Base-by-base conservation (phyloP, 2,329 filamentous ascomycete genomes). In the Paraconiothyrium sp. region DNA sequence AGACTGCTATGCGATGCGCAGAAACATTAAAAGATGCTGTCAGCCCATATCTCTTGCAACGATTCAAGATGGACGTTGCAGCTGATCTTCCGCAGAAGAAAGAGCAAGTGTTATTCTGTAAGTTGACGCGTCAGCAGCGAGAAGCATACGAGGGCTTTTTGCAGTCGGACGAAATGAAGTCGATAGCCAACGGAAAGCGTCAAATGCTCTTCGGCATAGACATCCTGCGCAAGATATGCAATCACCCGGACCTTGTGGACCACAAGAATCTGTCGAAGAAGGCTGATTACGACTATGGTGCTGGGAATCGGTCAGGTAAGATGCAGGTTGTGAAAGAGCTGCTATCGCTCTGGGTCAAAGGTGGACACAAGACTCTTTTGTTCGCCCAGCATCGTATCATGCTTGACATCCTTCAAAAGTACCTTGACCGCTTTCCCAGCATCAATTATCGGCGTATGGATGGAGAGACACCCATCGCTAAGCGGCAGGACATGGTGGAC, bases 371-470 rank as follows among this genome's bases (percentile, higher is more conserved):
- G 79, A 95, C 93, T 0, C 80, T 99, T 13, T 84, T 99, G 0
- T 99, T 99, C 72, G 92, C 92, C 8, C 95, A 99, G 76, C 92
- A 95, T 68, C 90, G 92, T 14, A 93, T 96, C 74, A 98, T 98
- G 93, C 86, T 99, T 13, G 91, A 98, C 70, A 97, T 99, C 43
- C 85, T 99, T 6, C 92, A 99, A 73, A 88, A 88, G 20, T 96
- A 95, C 68, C 84, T 98, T 13, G 83, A 82, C 54, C 83, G 85
- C 11, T 82, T 94, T 46, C 85, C 87, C 37, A 88, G 87, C 6
- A 87, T 97, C 70, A 89, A 88, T 3, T 97, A 93, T 76, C 82
- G 93, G 14, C 89, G 95, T 30, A 97, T 99, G 94, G 95, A 99
- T 72, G 95, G 95, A 49, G 90, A 90, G 61, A 99, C 95, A 0